Evolutionary conservation across 2,329 filamentous ascomycete genomes (phyloP), one percentile per base, ranked within the genome.

Genomic region (Colletotrichum sidae): DNA sequence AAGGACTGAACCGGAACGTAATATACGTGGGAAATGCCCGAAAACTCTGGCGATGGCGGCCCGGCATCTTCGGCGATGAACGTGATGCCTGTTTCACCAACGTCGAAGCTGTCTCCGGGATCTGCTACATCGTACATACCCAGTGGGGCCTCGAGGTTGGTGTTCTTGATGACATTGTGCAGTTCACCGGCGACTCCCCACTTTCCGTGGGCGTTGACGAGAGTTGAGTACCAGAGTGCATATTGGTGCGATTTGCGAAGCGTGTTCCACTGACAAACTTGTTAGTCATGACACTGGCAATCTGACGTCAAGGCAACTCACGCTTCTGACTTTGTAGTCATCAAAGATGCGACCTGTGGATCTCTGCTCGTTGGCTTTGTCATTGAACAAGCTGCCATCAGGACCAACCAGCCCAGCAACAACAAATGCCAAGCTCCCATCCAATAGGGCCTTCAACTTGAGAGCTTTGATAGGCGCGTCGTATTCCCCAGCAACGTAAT

Each of bases 211-310:
- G 67, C 62, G 6, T 72, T 68, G 42, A 70, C 61, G 15, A 81
- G 70, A 10, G 70, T 72, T 9, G 74, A 76, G 70, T 80, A 81
- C 76, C 79, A 82, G 34, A 82, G 74, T 5, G 72, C 68, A 56
- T 77, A 74, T 17, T 70, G 74, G 44, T 76, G 70, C 8, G 72
- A 69, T 25, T 72, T 73, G 33, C 69, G 70, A 39, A 76, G 75
- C 1, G 70, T 60, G 58, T 77, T 73, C 74, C 74, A 76, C 75
- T 81, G 55, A 13, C 41, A 57, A 37, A 49, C 6, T 37, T 53
- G 5, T 49, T 49, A 53, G 47, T 39, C 44, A 65, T 41, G 34
- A 10, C 9, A 8, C 17, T 42, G 9, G 25, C 10, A 13, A 34
- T 2, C 15, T 15, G 7, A n/a, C 9, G 17, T 9, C 2, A 39